Base-by-base conservation (phyloP, 2,329 filamentous ascomycete species). In the Elsinoe perseae region DNA sequence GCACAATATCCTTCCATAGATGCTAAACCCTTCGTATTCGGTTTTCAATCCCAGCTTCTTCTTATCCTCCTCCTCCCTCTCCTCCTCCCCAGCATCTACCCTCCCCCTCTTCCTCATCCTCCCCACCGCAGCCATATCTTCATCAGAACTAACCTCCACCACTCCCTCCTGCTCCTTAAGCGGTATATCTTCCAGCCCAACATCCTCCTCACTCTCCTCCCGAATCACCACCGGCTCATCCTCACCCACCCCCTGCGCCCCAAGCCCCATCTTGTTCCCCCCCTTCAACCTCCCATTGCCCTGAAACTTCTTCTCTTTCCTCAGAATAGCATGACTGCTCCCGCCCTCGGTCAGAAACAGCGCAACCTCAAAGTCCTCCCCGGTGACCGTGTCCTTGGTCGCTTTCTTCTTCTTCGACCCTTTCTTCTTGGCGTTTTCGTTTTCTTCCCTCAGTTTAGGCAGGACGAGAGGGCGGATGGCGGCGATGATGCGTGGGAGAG, bases 291-390 rank as follows among this genome's bases (percentile, higher is more conserved):
- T 42, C 21, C 18, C 20, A 42, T 56, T 52, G 12, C 27, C 32
- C 18, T 8, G 67, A 60, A 77, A 90, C 16, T 82, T 79, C 72
- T 95, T 96, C 64, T 88, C 84, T 70, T 93, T 95, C 56, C 84
- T 86, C 57, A 97, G 79, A 34, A 98, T 76, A 30, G 89, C 87
- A 74, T 97, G 93, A 12, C 90, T 83, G 2, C 86, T 91, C 53
- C 82, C 84, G 6, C 86, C 87, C 69, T 95, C 89, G 44, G 88
- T 95, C 62, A 98, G 77, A 72, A 96, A 97, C 61, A 98, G 87
- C 34, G 90, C 88, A 12, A 96, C 89, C 68, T 97, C 90, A 67
- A 96, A 98, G 63, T 95, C 92, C 70, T 96, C 92, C 93, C 64
- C 59, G 16, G 40, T 23, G 20, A 38, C 54, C 28, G 42, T 50